Conservation (phyloP, 2,329 filamentous ascomycete species). For the Fusarium coffeatum region DNA sequence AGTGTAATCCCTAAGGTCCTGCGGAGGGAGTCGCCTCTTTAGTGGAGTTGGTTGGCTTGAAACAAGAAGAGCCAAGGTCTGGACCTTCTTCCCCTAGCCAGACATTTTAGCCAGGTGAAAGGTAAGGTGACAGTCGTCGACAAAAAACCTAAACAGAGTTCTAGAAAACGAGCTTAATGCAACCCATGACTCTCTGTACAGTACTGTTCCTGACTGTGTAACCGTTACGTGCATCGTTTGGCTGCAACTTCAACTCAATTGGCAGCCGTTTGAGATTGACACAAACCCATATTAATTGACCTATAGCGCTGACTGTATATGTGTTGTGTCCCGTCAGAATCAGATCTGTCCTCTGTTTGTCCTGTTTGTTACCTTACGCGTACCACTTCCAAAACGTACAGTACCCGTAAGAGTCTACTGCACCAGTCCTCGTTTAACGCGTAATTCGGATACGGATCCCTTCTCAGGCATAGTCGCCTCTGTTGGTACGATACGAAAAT, state of each 20-base stretch:
- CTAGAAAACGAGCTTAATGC: constrained; percentile 25
- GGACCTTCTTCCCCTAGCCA: neutral
- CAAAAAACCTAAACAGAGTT: neutral
- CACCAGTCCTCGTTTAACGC: constrained; percentile 2
- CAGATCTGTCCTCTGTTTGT: neutral
- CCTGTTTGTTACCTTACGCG: constrained; percentile 6
- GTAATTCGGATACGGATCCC: constrained; percentile 23
- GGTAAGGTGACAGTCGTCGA: neutral
- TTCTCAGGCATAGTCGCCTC: constrained; percentile 5
- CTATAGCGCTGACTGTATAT: neutral
- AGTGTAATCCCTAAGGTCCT: neutral
- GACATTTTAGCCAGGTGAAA: neutral
- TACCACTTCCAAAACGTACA: neutral
- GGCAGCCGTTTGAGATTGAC: neutral
- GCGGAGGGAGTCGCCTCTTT: constrained; percentile 7
- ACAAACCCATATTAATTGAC: neutral
- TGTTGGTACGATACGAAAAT: constrained; percentile 27
- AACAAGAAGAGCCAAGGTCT: neutral
- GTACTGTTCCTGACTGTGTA: neutral
- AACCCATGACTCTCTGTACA: constrained; percentile 11
- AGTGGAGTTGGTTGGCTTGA: constrained; percentile 1
- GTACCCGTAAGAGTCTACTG: neutral
- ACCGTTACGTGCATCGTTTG: neutral
- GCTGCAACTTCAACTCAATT: neutral
- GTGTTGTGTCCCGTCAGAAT: too few relatives aligned